phyloP scores from a whole-genome alignment of 345 rosid genomes.

The Streptanthus diversifolius region DNA sequence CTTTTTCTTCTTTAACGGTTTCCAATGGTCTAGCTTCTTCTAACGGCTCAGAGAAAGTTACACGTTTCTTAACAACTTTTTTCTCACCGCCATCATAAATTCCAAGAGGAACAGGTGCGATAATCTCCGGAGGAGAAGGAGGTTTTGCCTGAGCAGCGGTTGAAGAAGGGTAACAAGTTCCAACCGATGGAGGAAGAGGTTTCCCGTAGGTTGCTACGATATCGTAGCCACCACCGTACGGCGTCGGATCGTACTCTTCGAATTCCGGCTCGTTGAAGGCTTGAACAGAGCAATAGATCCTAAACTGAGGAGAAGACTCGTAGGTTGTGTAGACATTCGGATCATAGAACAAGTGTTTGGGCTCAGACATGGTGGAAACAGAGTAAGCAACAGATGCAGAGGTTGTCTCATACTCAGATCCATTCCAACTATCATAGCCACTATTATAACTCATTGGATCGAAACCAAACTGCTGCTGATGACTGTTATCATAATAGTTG shows the following conservation, averaged over 20 bases:
- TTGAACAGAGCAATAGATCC: conserved; percentile 40
- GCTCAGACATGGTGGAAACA: conserved; percentile 39
- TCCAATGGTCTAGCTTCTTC: conserved; percentile 26
- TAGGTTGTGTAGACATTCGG: conserved; percentile 26
- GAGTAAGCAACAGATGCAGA: conserved; percentile 43
- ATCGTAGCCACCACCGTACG: conserved; percentile 75
- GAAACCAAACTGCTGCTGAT: not conserved
- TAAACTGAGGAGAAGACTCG: conserved; percentile 38
- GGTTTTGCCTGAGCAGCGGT: conserved; percentile 1
- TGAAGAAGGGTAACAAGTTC: conserved; percentile 57
- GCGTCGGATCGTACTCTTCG: conserved; percentile 72
- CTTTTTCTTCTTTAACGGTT: conserved; percentile 12
- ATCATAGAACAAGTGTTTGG: conserved; percentile 35
- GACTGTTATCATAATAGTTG: not conserved
- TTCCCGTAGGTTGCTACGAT: conserved; percentile 53
- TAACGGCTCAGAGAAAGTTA: conserved; percentile 26
- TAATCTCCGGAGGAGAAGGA: conserved; percentile 33
- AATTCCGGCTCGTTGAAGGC: conserved; percentile 50
- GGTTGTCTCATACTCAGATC: conserved; percentile 22
- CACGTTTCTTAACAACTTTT: conserved; percentile 23
- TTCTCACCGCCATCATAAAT: conserved; percentile 32
- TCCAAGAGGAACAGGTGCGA: conserved; percentile 36
- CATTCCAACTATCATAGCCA: conserved; percentile 21
- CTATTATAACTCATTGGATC: conserved; percentile 13
- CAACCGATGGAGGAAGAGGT: conserved; percentile 58